Conservation (phyloP, 176 grass and related monocot species). For the Lolium multiflorum region DNA sequence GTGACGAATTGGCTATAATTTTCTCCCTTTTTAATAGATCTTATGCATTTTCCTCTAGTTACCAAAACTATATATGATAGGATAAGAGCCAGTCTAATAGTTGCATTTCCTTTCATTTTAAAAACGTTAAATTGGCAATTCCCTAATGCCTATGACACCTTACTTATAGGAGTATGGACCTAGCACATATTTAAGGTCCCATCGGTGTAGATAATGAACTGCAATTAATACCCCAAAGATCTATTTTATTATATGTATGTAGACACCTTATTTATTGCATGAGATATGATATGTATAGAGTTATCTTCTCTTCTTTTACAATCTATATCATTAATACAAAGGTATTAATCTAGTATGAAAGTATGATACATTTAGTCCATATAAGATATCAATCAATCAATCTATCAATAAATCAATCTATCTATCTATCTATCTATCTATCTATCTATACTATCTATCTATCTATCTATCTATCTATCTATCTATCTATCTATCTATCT, state of each 20-base stretch:
- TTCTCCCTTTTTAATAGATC: neutral
- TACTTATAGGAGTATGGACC: neutral
- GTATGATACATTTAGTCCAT: neutral
- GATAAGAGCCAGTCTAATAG: too few relatives aligned
- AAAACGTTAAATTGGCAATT: neutral
- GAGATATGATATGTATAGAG: neutral
- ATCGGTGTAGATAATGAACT: neutral
- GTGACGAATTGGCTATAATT: neutral
- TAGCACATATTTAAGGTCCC: neutral
- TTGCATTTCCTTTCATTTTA: neutral
- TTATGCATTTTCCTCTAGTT: neutral
- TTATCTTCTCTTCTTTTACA: neutral
- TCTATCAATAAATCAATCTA: too few relatives aligned
- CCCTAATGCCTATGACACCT: neutral
- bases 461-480: too few relatives aligned
- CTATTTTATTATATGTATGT: neutral
- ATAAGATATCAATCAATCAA: too few relatives aligned
- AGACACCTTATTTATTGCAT: neutral
- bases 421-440: too few relatives aligned
- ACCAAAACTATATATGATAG: neutral
- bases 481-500: too few relatives aligned
- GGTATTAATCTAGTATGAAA: neutral
- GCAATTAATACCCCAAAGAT: neutral
- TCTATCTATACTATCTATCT: too few relatives aligned
- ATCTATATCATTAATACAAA: neutral